Conservation (phyloP, 2,329 filamentous ascomycete genomes). For the Emericellopsis atlantica region DNA sequence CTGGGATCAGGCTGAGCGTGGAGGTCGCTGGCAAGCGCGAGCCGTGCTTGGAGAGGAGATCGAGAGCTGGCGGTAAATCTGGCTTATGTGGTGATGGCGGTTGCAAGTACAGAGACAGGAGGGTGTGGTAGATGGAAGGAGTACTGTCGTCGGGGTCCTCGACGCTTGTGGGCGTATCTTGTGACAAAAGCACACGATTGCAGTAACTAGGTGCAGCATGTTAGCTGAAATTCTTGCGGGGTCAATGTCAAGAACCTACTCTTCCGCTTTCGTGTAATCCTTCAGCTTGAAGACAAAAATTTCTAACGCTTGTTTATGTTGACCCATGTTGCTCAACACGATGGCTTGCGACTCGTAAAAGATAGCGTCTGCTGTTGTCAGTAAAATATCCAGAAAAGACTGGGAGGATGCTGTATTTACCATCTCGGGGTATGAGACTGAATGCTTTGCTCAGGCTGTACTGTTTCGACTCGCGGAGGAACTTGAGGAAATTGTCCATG, state of each 20-base stretch:
- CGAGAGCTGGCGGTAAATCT: conserved; percentile 67
- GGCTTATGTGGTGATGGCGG: conserved; percentile 62
- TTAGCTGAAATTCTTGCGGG: neutral
- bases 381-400: neutral
- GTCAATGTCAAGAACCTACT: conserved; percentile 41
- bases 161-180: conserved; percentile 27
- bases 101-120: conserved; percentile 79
- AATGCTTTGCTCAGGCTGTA: conserved; percentile 76
- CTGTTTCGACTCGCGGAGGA: conserved; percentile 63
- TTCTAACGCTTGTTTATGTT: conserved; percentile 89
- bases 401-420: conserved; percentile 30
- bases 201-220: conserved; percentile 51
- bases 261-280: conserved; percentile 82
- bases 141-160: conserved; percentile 34
- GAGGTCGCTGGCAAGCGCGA: conserved; percentile 80
- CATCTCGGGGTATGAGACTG: conserved; percentile 64
- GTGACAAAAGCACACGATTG: conserved; percentile 64
- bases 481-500: conserved; percentile 56
- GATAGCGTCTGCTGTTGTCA: conserved; percentile 46
- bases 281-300: conserved; percentile 94
- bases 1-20: conserved; percentile 75
- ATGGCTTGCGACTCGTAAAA: conserved; percentile 89
- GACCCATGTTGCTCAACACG: conserved; percentile 86
- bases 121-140: conserved; percentile 80
- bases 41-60: conserved; percentile 83